These are phyloP conservation scores for Tetracentron sinense DNA, from an alignment of 164 flowering plant species.

Conservation along the genomic window DNA sequence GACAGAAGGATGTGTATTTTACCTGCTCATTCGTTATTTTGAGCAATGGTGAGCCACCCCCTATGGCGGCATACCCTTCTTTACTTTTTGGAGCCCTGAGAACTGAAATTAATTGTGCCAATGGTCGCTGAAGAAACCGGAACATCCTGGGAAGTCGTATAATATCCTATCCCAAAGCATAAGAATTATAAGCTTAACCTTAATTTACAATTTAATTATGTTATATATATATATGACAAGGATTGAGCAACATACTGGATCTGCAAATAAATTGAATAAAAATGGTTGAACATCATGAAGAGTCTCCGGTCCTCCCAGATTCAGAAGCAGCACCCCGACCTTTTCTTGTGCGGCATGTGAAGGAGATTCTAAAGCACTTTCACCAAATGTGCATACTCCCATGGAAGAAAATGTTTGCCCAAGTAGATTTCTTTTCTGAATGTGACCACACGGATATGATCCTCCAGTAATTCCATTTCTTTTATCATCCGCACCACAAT, in stretches of 20 bases:
- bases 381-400: constrained; percentile 15
- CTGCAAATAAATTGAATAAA: constrained; percentile 89
- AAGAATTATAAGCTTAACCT: neutral
- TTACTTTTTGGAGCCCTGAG: constrained; percentile 90
- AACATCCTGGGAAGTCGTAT: constrained; percentile 89
- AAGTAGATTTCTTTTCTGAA: constrained; percentile 19
- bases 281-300: constrained; percentile 88
- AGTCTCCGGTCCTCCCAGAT: constrained; percentile 72
- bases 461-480: constrained; percentile 15
- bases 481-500: neutral
- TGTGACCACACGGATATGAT: constrained; percentile 1
- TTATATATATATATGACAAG: neutral
- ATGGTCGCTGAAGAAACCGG: constrained; percentile 71
- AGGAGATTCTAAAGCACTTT: constrained; percentile 28
- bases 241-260: constrained; percentile 66
- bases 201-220: neutral
- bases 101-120: constrained; percentile 81
- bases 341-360: constrained; percentile 57
- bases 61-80: constrained; percentile 98
- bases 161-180: constrained; percentile 56
- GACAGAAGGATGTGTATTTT: neutral
- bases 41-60: constrained; percentile 97
- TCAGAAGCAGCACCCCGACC: constrained; percentile 85
- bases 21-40: constrained; percentile 96
- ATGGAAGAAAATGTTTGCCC: constrained; percentile 25